Percentiles rank a stretch among this genome's conserved stretches.
phyloP scores from a whole-genome alignment of 1,284 basidiomycete species.

The Cryptococcus hybrid region DNA sequence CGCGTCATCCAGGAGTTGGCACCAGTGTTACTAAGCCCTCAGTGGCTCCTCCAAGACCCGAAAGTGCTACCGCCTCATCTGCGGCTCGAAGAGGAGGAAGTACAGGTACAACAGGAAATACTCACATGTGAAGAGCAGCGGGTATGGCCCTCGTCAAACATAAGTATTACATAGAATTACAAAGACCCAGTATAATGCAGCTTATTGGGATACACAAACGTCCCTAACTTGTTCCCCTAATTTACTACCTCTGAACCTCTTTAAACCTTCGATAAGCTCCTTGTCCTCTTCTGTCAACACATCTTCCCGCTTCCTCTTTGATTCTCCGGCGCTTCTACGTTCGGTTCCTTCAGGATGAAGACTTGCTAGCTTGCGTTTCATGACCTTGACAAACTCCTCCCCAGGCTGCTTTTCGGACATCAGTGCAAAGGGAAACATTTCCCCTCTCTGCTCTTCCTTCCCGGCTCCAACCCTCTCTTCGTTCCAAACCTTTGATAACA shows the following conservation, averaged over 20 bases:
- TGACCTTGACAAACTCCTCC: constrained; percentile 20
- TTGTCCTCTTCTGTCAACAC: constrained; percentile 29
- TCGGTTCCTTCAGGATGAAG: constrained; percentile 7
- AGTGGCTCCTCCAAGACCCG: no score
- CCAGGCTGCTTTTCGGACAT: constrained; percentile 12
- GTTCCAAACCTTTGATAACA: constrained; percentile 37
- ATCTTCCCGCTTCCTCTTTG: constrained; percentile 1
- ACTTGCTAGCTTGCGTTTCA: constrained; percentile 30
- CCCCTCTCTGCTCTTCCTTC: constrained; percentile 15
- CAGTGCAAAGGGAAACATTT: constrained; percentile 46
- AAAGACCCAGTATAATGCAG: not conserved
- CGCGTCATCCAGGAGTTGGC: no score
- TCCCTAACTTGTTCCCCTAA: constrained; percentile 40
- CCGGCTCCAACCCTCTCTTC: constrained; percentile 33
- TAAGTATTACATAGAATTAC: not conserved
- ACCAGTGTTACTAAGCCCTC: no score
- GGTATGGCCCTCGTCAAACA: constrained; percentile 36
- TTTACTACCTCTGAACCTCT: constrained; percentile 32
- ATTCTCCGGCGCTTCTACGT: not conserved
- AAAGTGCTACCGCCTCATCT: no score
- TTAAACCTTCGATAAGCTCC: constrained; percentile 38
- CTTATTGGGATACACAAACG: constrained; percentile 38
- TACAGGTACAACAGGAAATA: constrained; percentile 21
- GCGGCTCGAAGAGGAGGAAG: no score
- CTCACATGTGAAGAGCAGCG: constrained; percentile 44